Evolutionary conservation across 306 rosid species (phyloP).

Genomic region (Prunus campanulata): DNA sequence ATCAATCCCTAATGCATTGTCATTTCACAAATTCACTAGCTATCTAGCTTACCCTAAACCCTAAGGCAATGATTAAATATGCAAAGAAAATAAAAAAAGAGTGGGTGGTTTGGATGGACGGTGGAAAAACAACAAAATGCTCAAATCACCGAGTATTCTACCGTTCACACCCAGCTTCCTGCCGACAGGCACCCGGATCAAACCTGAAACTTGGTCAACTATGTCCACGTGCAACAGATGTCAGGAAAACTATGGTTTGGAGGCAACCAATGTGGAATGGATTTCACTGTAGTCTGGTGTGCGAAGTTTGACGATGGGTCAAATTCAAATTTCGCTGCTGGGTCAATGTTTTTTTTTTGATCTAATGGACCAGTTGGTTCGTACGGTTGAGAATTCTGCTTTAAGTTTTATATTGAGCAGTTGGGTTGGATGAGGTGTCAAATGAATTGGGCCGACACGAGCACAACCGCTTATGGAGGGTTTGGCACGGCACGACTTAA

Average conservation of each 20-base stretch:
- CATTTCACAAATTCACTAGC: not conserved
- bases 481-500: too few species aligned
- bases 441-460: too few species aligned
- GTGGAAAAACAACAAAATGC: not conserved
- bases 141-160: not conserved
- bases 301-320: not conserved
- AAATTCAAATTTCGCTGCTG: not conserved
- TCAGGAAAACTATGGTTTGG: not conserved
- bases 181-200: not conserved
- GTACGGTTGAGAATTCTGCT: too few species aligned
- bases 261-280: not conserved
- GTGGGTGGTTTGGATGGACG: not conserved
- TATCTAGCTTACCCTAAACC: too few species aligned
- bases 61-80: too few species aligned
- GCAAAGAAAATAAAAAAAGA: not conserved
- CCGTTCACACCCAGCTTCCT: not conserved
- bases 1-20: slow-evolving; percentile 1
- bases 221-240: not conserved
- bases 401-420: too few species aligned
- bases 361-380: not conserved
- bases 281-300: not conserved
- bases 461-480: too few species aligned
- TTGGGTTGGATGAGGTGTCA: not conserved
- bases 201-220: not conserved
- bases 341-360: not conserved